phyloP scores from a whole-genome alignment of 2,329 filamentous ascomycete genomes.

The Chrysosporium queenslandicum region DNA sequence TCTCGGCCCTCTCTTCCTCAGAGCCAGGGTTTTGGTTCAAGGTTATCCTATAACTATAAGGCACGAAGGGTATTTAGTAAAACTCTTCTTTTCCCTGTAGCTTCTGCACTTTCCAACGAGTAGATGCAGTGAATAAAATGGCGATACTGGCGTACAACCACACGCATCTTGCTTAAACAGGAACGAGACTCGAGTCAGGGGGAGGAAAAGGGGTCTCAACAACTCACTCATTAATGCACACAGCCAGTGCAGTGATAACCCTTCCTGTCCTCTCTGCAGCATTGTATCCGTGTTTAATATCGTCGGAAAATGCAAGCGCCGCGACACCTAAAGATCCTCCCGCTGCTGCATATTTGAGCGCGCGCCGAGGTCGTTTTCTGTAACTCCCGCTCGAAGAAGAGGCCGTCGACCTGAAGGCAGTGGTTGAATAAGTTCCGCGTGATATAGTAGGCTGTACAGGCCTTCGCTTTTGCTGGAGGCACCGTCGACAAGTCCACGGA shows the following conservation, averaged over 20 bases:
- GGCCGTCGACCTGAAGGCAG: neutral
- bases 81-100: neutral
- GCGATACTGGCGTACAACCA: neutral
- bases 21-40: conserved; percentile 56
- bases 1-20: conserved; percentile 53
- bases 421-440: neutral
- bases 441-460: neutral
- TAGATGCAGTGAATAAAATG: neutral
- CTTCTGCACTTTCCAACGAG: neutral
- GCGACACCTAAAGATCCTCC: conserved; percentile 33
- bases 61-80: neutral
- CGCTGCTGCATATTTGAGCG: conserved; percentile 27
- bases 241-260: conserved; percentile 61
- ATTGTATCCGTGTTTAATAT: conserved; percentile 66
- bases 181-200: conserved; percentile 10
- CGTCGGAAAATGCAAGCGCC: conserved; percentile 46
- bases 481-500: conserved; percentile 21
- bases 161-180: conserved; percentile 7
- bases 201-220: neutral
- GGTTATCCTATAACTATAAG: conserved; percentile 69
- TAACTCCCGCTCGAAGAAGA: neutral
- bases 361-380: conserved; percentile 19
- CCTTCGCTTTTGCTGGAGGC: conserved; percentile 14
- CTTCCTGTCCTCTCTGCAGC: conserved; percentile 68
- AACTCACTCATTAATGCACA: conserved; percentile 81